Percentiles rank a stretch among this genome's conserved stretches.
Evolutionary conservation across 495 filamentous ascomycete species (phyloP).

Genomic region (Hypoxylon crocopeplum): DNA sequence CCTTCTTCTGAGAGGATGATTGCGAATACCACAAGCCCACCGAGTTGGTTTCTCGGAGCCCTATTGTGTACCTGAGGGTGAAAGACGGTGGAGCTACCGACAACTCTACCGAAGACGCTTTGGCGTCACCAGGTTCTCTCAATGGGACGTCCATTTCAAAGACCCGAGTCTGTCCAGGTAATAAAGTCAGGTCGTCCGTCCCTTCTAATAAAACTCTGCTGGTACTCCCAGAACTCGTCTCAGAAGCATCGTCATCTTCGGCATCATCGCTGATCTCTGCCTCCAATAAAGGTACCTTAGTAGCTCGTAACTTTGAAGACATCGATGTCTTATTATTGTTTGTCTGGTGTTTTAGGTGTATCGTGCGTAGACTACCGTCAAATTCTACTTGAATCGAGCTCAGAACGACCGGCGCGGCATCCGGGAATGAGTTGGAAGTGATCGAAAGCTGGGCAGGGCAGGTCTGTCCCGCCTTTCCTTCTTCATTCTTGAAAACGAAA

Average conservation of each 20-base stretch:
- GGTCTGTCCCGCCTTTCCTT: constrained; percentile 85
- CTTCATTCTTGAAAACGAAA: constrained; percentile 74
- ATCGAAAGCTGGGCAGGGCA: constrained; percentile 76
- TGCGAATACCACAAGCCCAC: constrained; percentile 63
- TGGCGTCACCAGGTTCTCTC: constrained; percentile 80
- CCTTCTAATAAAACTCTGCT: constrained; percentile 25
- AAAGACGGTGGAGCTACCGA: constrained; percentile 69
- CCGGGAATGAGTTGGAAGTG: constrained; percentile 68
- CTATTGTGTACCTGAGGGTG: constrained; percentile 68
- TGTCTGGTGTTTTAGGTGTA: constrained; percentile 53
- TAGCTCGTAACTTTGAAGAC: constrained; percentile 26
- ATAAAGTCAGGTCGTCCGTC: constrained; percentile 68
- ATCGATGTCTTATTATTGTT: background rate
- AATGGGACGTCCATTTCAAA: constrained; percentile 75
- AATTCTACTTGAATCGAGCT: constrained; percentile 70
- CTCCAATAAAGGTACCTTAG: constrained; percentile 40
- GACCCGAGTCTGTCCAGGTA: constrained; percentile 70
- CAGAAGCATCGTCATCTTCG: constrained; percentile 28
- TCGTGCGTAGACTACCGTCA: constrained; percentile 69
- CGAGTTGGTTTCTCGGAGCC: constrained; percentile 53
- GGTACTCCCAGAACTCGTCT: constrained; percentile 9
- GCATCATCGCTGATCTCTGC: constrained; percentile 19
- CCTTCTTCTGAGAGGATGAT: constrained; percentile 50
- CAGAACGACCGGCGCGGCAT: constrained; percentile 69
- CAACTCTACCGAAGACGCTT: constrained; percentile 68